Evolutionary conservation across 805 yeast species (phyloP).

Genomic region (Candida xyloterini): DNA sequence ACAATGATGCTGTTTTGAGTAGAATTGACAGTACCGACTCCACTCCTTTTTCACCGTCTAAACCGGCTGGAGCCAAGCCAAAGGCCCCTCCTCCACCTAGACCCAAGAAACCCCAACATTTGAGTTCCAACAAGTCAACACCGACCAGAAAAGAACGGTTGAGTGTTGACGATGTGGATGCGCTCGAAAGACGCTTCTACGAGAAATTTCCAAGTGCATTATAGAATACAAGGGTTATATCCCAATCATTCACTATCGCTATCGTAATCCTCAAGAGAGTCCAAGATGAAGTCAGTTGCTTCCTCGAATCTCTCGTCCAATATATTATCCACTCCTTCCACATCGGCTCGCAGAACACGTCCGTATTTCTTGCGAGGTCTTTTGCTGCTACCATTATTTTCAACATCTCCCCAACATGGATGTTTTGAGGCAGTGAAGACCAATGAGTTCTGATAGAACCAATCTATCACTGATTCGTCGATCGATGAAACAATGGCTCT

Average conservation of each 20-base stretch:
- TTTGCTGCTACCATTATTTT: slow-evolving; percentile 40
- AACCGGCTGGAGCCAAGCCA: slow-evolving; percentile 11
- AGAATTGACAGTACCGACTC: slow-evolving; percentile 4
- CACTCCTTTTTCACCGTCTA: slow-evolving; percentile 2
- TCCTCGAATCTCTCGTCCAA: slow-evolving; percentile 82
- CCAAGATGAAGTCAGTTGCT: slow-evolving; percentile 78
- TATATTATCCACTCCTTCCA: slow-evolving; percentile 72
- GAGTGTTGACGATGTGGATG: slow-evolving; percentile 47
- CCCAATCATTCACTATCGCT: slow-evolving; percentile 34
- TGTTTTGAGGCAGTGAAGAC: slow-evolving; percentile 75
- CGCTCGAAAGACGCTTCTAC: slow-evolving; percentile 54
- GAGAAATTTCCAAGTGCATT: slow-evolving; percentile 61
- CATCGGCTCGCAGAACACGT: slow-evolving; percentile 71
- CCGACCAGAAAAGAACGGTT: slow-evolving; percentile 7
- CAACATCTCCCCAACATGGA: slow-evolving; percentile 67
- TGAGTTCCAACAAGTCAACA: slow-evolving; percentile 36
- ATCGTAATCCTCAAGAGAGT: slow-evolving; percentile 68
- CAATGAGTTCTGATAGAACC: slow-evolving; percentile 86
- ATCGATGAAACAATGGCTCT: slow-evolving; percentile 80
- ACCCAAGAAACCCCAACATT: slow-evolving; percentile 60
- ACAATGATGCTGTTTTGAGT: slow-evolving; percentile 11
- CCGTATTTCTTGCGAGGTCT: slow-evolving; percentile 91
- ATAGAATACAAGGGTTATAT: slow-evolving; percentile 19
- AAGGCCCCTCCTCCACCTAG: slow-evolving; percentile 44
- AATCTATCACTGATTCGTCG: slow-evolving; percentile 86